Base-by-base conservation (phyloP, 2,329 filamentous ascomycete genomes). In the Beauveria brongniartii region DNA sequence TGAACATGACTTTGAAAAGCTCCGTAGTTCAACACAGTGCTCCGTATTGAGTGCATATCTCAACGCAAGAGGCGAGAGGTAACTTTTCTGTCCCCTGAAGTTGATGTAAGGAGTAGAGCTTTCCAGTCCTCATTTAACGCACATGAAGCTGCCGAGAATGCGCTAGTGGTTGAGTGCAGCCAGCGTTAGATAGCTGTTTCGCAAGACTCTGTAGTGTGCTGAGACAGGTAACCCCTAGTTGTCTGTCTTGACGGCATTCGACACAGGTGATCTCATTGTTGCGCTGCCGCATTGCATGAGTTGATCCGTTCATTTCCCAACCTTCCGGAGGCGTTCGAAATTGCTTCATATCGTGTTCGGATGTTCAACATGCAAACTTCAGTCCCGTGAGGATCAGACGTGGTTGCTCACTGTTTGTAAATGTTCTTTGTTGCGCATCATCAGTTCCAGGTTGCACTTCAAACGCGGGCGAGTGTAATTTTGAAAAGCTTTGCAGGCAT, bases 161-260 rank as follows among this genome's bases (percentile, higher is more conserved):
- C 54, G 43, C 54, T 56, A 56, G n/a, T 24, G 18, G 30, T 16
- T 47, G 41, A 37, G n/a, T 8, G 43, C 43, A 48, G 22, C 20
- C 47, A 24, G 37, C 30, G 48, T 59, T 34, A 52, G 56, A 53
- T 24, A 43, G 34, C 37, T 22, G 56, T 59, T 59, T 59, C 56
- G 48, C 46, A 28, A 59, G 18, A 37, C 48, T 52, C 7, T 34
- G 12, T 5, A 26, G n/a, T 41, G 18, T 34, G 47, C 7, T 37
- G n/a, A 46, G 18, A 46, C n/a, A 4, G 37, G 3, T 14, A 12
- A 18, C 55, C 55, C 56, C 56, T 44, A 20, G 47, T 26, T 52
- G n/a, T 47, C 34, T 43, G 30, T 22, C 20, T 20, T 20, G 34
- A 20, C 41, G 28, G 16, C 34, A 26, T 14, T 24, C 34, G 34